These are phyloP conservation scores for Desmodesmus armatus DNA, from an alignment of 139 green algal species.

Conservation along the genomic window DNA sequence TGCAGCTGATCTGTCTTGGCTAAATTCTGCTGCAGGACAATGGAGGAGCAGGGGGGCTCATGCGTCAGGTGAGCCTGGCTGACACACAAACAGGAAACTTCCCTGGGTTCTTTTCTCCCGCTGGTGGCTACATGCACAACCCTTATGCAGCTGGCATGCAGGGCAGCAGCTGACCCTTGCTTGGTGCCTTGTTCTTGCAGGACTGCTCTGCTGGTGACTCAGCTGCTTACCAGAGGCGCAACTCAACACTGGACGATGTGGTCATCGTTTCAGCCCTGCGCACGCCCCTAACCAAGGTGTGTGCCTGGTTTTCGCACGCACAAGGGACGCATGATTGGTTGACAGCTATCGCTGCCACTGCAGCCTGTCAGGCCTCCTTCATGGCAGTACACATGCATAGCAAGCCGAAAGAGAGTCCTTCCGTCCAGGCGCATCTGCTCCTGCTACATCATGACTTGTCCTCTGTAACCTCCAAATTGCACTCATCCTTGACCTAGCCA, in stretches of 20 bases:
- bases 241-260: conserved; percentile 82
- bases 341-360: no score
- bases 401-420: no score
- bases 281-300: conserved; percentile 90
- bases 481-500: no score
- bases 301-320: no score
- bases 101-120: background rate
- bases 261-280: conserved; percentile 92
- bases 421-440: no score
- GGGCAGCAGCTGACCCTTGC: background rate
- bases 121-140: background rate
- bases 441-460: no score
- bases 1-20: no score
- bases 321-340: no score
- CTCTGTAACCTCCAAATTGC: no score
- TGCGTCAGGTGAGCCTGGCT: conserved; percentile 32
- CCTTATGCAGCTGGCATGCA: background rate
- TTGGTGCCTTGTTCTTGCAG: conserved; percentile 49
- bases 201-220: conserved; percentile 86
- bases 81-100: no score
- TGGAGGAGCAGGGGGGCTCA: conserved; percentile 14
- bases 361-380: no score
- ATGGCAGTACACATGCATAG: no score
- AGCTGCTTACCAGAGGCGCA: conserved; percentile 78
- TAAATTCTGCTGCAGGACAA: conserved; percentile 29